Evolutionary conservation across 108 stramenopile genomes (phyloP).

Genomic region (Conticribra guillardii): DNA sequence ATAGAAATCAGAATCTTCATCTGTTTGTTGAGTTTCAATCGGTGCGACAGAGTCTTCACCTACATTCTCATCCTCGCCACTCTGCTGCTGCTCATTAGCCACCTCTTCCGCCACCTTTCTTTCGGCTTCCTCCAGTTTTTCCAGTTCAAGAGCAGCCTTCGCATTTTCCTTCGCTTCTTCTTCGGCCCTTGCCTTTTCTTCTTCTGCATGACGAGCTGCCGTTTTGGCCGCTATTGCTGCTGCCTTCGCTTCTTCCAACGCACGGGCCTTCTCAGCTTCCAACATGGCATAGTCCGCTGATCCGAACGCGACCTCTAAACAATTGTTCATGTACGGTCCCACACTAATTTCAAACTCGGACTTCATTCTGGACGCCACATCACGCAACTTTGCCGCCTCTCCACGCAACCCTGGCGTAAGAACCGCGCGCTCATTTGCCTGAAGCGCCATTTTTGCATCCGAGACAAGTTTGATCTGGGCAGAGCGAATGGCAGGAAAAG

Average conservation of each 20-base stretch:
- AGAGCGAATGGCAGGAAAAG: slow-evolving; percentile 60
- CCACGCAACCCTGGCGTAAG: slow-evolving; percentile 78
- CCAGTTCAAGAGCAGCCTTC: slow-evolving; percentile 5
- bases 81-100: no score
- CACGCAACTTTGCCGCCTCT: slow-evolving; percentile 71
- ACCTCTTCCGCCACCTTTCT: slow-evolving; percentile 89
- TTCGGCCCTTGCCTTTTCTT: slow-evolving; percentile 21
- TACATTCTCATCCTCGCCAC: no score
- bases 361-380: slow-evolving; percentile 67
- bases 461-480: slow-evolving; percentile 45
- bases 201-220: slow-evolving; percentile 19
- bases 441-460: slow-evolving; percentile 56
- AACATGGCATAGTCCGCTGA: slow-evolving; percentile 34
- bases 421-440: slow-evolving; percentile 74
- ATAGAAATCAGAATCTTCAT: no score
- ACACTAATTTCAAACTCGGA: slow-evolving; percentile 54
- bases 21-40: no score
- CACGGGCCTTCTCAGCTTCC: slow-evolving; percentile 35
- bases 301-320: slow-evolving; percentile 78
- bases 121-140: not conserved
- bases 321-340: slow-evolving; percentile 65
- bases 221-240: slow-evolving; percentile 40
- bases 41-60: no score
- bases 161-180: slow-evolving; percentile 1
- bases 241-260: slow-evolving; percentile 38